These are phyloP conservation scores for Castanea crenata DNA, from an alignment of 306 rosid species.

Conservation along the genomic window DNA sequence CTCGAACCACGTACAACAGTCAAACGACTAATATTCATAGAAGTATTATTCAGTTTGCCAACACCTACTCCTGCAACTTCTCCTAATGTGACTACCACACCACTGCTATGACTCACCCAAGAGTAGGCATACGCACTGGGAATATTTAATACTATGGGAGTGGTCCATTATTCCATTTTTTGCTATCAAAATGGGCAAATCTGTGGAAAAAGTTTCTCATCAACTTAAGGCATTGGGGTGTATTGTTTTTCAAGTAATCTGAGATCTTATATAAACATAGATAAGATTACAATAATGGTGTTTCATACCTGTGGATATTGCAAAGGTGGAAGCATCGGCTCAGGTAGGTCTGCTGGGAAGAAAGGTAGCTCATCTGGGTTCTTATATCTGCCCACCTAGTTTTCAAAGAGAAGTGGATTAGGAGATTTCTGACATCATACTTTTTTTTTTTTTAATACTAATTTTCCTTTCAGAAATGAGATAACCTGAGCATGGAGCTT, in stretches of 20 bases:
- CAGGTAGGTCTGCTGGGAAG: slow-evolving; percentile 41
- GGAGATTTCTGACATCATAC: neutral
- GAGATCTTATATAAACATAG: neutral
- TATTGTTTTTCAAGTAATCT: slow-evolving; percentile 6
- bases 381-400: slow-evolving; percentile 66
- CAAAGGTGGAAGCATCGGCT: slow-evolving; percentile 59
- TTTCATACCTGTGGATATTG: slow-evolving; percentile 59
- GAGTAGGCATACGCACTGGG: neutral
- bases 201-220: neutral
- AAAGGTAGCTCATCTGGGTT: slow-evolving; percentile 74
- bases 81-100: neutral
- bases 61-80: neutral
- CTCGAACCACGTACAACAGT: neutral
- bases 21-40: too few relatives aligned
- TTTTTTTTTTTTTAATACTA: neutral
- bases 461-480: slow-evolving; percentile 1
- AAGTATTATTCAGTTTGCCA: neutral
- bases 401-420: slow-evolving; percentile 23
- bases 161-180: neutral
- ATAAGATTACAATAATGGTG: neutral
- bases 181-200: neutral
- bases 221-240: neutral
- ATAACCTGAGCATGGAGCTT: slow-evolving; percentile 67
- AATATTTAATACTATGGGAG: neutral
- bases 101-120: neutral